phyloP scores from a whole-genome alignment of 225 moss, liverwort and hornwort species.

The Straminergon stramineum region DNA sequence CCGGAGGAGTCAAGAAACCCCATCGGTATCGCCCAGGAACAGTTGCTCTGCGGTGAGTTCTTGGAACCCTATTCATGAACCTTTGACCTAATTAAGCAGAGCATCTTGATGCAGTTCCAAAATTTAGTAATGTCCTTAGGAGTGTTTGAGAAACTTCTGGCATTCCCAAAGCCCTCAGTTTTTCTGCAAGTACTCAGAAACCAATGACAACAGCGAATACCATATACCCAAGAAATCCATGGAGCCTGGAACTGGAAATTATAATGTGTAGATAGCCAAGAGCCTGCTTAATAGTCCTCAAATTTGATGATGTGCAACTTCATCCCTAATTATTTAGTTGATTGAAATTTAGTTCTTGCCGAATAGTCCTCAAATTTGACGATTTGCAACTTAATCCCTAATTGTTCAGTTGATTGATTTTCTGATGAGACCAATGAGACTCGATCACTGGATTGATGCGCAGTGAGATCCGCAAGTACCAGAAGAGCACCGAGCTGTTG shows the following conservation, averaged over 20 bases:
- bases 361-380: not conserved
- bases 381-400: not conserved
- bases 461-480: not conserved
- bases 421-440: not conserved
- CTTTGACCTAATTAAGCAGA: not conserved
- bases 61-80: not conserved
- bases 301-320: not conserved
- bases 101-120: not conserved
- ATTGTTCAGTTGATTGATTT: not conserved
- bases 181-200: not conserved
- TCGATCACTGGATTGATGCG: not conserved
- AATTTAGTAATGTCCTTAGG: not conserved
- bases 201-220: not conserved
- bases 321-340: not conserved
- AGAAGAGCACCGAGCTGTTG: not conserved
- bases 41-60: constrained; percentile 32
- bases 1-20: constrained; percentile 45
- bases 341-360: not conserved
- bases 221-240: not conserved
- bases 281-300: not conserved
- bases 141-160: too few species aligned
- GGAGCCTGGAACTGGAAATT: not conserved
- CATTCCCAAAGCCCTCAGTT: not conserved
- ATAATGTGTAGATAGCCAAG: not conserved
- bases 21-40: constrained; percentile 11